A percentile compares a stretch with the other conserved stretches of the same genome.
Conservation (phyloP, 352 stramenopile genomes). For the Blastocystis sp. region DNA sequence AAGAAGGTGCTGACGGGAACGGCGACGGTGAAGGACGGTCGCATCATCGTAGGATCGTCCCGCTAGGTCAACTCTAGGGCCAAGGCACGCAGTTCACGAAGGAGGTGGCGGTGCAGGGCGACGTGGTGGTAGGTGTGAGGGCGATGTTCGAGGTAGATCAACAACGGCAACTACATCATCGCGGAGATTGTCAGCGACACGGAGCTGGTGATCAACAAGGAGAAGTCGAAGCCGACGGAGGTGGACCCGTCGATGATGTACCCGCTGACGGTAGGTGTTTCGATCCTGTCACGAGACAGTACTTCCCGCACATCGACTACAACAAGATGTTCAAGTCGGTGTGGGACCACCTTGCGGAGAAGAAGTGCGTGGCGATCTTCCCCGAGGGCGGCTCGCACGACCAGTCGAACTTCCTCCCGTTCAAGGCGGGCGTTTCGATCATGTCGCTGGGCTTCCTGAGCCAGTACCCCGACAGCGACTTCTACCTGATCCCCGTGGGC, state of each 20-base stretch:
- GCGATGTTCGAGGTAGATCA: background rate
- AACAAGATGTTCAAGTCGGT: conserved; percentile 46
- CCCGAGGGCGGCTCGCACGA: conserved; percentile 53
- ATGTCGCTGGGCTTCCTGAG: conserved; percentile 47
- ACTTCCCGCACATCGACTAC: conserved; percentile 54
- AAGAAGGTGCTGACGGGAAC: conserved; percentile 25
- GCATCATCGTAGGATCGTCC: background rate
- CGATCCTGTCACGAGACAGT: background rate
- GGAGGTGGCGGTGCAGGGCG: background rate
- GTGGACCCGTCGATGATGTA: background rate
- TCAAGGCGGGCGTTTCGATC: conserved; percentile 50
- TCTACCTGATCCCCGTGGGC: conserved; percentile 53
- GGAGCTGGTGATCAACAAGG: background rate
- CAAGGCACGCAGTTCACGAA: conserved; percentile 9
- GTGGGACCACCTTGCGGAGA: conserved; percentile 7
- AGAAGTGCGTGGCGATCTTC: conserved; percentile 49
- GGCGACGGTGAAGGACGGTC: background rate
- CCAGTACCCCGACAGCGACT: conserved; percentile 26
- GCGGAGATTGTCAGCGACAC: background rate
- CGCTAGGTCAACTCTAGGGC: background rate
- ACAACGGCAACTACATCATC: conserved; percentile 32
- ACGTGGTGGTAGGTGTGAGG: background rate
- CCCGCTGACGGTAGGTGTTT: background rate
- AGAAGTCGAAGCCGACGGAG: background rate
- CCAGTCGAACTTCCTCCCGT: conserved; percentile 55